Conservation (phyloP, 1,139 yeast species). For the Zygosaccharomyces sapae region DNA sequence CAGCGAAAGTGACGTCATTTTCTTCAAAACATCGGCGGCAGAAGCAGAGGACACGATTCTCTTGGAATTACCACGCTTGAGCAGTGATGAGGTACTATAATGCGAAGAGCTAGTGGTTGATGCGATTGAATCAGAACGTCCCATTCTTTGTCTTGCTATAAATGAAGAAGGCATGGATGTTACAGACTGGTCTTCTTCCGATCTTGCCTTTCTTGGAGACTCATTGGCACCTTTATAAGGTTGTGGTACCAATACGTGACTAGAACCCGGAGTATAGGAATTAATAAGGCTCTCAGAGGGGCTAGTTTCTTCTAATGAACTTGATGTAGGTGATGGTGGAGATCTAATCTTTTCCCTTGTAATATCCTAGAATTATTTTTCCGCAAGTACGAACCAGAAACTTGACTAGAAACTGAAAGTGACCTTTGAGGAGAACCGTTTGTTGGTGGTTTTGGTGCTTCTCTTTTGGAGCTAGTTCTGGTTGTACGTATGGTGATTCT, state of each 20-base stretch:
- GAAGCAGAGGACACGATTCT: conserved; percentile 37
- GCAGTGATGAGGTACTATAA: conserved; percentile 42
- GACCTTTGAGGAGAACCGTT: conserved; percentile 26
- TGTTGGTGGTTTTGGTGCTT: conserved; percentile 65
- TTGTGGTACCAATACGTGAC: conserved; percentile 40
- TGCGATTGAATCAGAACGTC: conserved; percentile 28
- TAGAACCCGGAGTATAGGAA: conserved; percentile 41
- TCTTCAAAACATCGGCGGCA: conserved; percentile 58
- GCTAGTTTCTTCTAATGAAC: conserved; percentile 15
- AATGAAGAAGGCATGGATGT: conserved; percentile 17
- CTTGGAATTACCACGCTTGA: conserved; percentile 55
- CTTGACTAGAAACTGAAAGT: conserved; percentile 15
- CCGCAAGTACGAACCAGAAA: conserved; percentile 20
- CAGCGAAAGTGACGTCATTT: conserved; percentile 66
- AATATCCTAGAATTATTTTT: conserved; percentile 18
- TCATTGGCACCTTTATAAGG: conserved; percentile 40
- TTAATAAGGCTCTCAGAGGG: conserved; percentile 26
- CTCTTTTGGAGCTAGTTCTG: conserved; percentile 53
- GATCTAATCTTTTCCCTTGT: conserved; percentile 19
- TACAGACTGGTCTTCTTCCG: conserved; percentile 17
- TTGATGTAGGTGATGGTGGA: conserved; percentile 19
- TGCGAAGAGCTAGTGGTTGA: conserved; percentile 24
- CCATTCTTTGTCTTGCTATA: conserved; percentile 18
- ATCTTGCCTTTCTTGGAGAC: conserved; percentile 13
- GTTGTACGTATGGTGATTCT: conserved; percentile 59